These are phyloP conservation scores for Fusarium haematococcum DNA, from an alignment of 2,329 filamentous ascomycete species.

Conservation along the genomic window DNA sequence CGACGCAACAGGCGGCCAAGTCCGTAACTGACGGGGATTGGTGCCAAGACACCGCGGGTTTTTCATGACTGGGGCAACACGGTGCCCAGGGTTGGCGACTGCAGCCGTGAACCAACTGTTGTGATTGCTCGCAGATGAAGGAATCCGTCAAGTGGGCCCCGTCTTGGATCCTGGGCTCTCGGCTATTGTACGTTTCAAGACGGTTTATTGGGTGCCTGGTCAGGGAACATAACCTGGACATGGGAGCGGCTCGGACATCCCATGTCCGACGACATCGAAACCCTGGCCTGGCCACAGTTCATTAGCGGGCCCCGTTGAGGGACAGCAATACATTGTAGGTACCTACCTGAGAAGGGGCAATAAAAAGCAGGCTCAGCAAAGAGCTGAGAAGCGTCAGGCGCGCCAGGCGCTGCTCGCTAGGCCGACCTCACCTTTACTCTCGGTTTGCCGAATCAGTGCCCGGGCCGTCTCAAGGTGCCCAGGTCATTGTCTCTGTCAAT, in stretches of 20 bases:
- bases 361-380: constrained; percentile 1
- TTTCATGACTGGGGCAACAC: constrained; percentile 6
- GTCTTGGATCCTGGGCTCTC: constrained; percentile 22
- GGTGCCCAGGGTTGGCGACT: constrained; percentile 19
- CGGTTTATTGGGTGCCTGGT: constrained; percentile 35
- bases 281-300: constrained; percentile 3
- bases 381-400: constrained; percentile 24
- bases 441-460: background rate
- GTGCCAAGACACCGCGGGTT: constrained; percentile 8
- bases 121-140: constrained; percentile 15
- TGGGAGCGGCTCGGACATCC: background rate
- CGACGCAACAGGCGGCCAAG: constrained; percentile 19
- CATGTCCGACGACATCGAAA: background rate
- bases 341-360: constrained; percentile 1
- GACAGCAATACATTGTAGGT: background rate
- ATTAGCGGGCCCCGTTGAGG: constrained; percentile 2
- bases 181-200: constrained; percentile 29
- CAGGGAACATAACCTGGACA: background rate
- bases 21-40: constrained; percentile 16
- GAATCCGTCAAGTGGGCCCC: constrained; percentile 36
- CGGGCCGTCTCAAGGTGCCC: background rate
- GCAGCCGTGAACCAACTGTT: constrained; percentile 28
- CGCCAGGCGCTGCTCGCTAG: constrained; percentile 23
- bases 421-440: background rate
- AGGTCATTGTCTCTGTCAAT: background rate